Conservation (phyloP, 352 stramenopile species). For the Globisporangium camurandrum region DNA sequence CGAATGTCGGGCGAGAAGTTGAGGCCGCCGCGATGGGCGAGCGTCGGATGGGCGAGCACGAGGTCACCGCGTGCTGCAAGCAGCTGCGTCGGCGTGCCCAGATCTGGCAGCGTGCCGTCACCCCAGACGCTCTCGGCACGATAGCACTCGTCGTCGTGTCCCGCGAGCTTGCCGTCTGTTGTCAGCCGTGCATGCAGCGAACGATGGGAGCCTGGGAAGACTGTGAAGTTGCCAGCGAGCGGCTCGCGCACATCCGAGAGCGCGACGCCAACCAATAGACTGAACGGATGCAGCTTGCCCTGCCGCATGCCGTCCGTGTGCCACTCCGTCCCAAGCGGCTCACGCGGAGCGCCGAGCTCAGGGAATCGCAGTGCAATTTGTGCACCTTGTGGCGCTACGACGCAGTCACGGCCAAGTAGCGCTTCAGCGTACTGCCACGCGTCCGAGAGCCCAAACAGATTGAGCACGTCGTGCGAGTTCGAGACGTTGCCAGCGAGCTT, state of each 20-base stretch:
- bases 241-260: slow-evolving; percentile 62
- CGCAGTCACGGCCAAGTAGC: slow-evolving; percentile 37
- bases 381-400: slow-evolving; percentile 38
- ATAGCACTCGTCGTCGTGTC: slow-evolving; percentile 52
- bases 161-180: slow-evolving; percentile 40
- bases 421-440: slow-evolving; percentile 52
- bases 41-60: slow-evolving; percentile 64
- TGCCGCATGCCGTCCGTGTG: slow-evolving; percentile 81
- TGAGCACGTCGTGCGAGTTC: slow-evolving; percentile 51
- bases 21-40: slow-evolving; percentile 65
- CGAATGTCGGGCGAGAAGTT: slow-evolving; percentile 79
- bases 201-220: slow-evolving; percentile 60
- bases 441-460: slow-evolving; percentile 48
- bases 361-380: slow-evolving; percentile 75
- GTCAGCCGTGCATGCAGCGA: slow-evolving; percentile 42
- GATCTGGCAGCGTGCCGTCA: slow-evolving; percentile 55
- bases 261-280: slow-evolving; percentile 50
- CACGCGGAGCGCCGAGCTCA: slow-evolving; percentile 47
- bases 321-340: slow-evolving; percentile 67
- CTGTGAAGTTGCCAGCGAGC: slow-evolving; percentile 60
- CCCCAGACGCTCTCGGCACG: slow-evolving; percentile 69
- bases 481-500: slow-evolving; percentile 69
- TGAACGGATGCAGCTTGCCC: slow-evolving; percentile 63
- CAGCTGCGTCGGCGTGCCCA: slow-evolving; percentile 55
- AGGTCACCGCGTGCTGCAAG: slow-evolving; percentile 48